Evolutionary conservation across 2,329 filamentous ascomycete species (phyloP), one percentile per base, ranked within the genome.

Genomic region (Microcyclosporella mali): DNA sequence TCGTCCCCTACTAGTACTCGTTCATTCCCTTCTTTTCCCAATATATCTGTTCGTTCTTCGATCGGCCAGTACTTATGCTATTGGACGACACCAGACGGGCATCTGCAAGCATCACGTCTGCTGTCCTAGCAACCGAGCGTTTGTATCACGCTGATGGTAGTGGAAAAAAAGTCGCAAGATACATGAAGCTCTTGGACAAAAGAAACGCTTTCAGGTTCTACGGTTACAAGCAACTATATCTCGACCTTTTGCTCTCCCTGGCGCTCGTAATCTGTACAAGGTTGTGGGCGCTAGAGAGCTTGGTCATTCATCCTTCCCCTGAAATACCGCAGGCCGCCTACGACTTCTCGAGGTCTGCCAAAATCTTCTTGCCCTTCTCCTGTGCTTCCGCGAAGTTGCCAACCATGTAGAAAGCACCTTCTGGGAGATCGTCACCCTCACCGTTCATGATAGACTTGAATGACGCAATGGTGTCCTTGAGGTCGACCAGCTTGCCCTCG

Each of bases 351-450:
- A 97, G 79, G 64, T 97, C 92, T 62, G 92, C 89, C 69, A 98
- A 77, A 79, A 98, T 97, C 88, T 97, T 95, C 83, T 95, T 89
- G 77, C 90, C 92, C 88, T 98, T 98, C 66, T 78, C 82, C 69
- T 85, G 85, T 59, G 89, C 92, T 55, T 87, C 88, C 62, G 86
- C 86, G 62, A 97, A 82, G 78, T 95, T 85, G 69, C 92, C 92
- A 70, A 97, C 89, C 89, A 95, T 95, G 84, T 95, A 95, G 83
- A 95, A 82, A 66, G 80, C 81, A 82, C 83, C 82, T 75, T 97
- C 92, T 58, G 92, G 92, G 56, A 98, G 79, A 74, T 87, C 83
- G 69, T 98, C 92, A 78, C 85, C 87, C 77, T 97, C 90, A 70
- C 92, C 92, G 68, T 75, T 79, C 66, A 95, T 82, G 71, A 95